phyloP scores from a whole-genome alignment of 257 asterid genomes.

The Solanum phureja region DNA sequence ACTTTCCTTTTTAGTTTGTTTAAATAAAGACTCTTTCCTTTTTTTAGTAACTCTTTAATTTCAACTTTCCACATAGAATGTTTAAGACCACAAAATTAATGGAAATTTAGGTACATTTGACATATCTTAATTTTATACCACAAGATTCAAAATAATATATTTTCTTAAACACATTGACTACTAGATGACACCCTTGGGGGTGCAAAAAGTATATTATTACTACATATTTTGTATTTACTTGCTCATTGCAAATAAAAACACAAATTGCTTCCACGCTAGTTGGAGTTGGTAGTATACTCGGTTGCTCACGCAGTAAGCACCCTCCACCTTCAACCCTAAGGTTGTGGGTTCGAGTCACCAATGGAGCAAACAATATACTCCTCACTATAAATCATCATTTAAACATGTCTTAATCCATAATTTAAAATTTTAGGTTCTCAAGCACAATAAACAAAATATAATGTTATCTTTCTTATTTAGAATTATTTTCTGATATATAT shows the following conservation, averaged over 20 bases:
- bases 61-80: too few species aligned
- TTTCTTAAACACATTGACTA: neutral
- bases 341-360: neutral
- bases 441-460: neutral
- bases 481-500: neutral
- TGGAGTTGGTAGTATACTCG: neutral
- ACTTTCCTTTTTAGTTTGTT: neutral
- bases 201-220: neutral
- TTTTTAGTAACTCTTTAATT: too few species aligned
- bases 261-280: neutral
- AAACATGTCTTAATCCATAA: neutral
- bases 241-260: neutral
- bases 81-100: too few species aligned
- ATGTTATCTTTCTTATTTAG: neutral
- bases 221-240: neutral
- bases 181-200: neutral
- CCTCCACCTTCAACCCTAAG: neutral
- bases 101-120: too few species aligned
- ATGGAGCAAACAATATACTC: neutral
- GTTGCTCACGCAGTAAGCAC: neutral
- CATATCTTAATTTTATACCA: too few species aligned
- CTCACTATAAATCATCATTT: neutral
- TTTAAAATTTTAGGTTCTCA: neutral
- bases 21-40: too few species aligned
- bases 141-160: too few species aligned